Base-by-base conservation (phyloP, 2,329 filamentous ascomycete species). In the Aspergillus brunneoviolaceus region DNA sequence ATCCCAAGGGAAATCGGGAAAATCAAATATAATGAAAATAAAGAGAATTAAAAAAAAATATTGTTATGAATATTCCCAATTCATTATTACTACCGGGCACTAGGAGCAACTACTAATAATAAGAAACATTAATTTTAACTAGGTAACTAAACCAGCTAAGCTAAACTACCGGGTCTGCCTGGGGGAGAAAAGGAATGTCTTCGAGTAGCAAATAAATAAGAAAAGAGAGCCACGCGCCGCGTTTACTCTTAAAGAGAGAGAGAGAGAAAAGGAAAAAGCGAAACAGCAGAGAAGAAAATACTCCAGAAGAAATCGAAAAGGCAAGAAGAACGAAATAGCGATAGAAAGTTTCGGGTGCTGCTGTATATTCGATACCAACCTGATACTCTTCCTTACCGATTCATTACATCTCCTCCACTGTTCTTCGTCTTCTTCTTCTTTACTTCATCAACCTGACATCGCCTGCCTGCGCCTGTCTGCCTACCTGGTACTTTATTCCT, bases 101-200 rank as follows among this genome's bases (percentile, higher is more conserved):
- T 49, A 49, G 23, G 27, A 47, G 25, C n/a, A 19, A 35, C 53
- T 55, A 55, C 53, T 55, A 55, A 55, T 55, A 48, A 55, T 55
- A 55, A 55, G 47, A 55, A 45, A 45, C 31, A 54, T 57, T 57
- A 60, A 51, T 62, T 52, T 47, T 49, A 55, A 55, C 53, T 55
- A 35, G 27, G 27, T 10, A 7, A 29, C 27, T 29, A 29, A 29
- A 35, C 53, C n/a, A 33, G 10, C 39, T 27, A 19, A 23, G 16
- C 35, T 27, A 35, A 25, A 39, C 21, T 25, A 39, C 10, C 21
- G 29, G 25, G 6, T 50, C 23, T 50, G 23, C 29, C 49, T 25
- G 25, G 21, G 25, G n/a, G 53, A 25, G 19, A 16, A 16, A 33
- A 39, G 25, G 39, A 45, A 16, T 45, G 16, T 19, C 16, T 45